Percentiles rank a stretch among this genome's conserved stretches.
Evolutionary conservation across 2,329 filamentous ascomycete genomes (phyloP).

Genomic region (Colletotrichum orbiculare): DNA sequence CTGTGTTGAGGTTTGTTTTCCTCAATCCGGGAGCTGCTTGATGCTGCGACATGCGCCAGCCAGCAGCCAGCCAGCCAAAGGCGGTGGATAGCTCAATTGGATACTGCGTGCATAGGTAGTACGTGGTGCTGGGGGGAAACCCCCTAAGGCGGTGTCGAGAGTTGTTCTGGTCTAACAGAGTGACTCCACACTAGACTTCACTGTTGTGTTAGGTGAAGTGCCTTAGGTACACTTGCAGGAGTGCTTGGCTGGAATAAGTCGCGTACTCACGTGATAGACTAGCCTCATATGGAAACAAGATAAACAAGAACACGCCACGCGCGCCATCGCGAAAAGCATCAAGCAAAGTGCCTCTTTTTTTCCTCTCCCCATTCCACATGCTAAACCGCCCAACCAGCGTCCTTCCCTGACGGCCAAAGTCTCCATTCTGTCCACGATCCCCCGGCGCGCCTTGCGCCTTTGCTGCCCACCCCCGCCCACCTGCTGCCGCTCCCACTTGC

Average conservation of each 20-base stretch:
- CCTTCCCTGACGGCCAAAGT: constrained; percentile 16
- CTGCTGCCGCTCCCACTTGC: constrained; percentile 12
- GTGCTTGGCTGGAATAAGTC: background rate
- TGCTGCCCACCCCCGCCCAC: constrained; percentile 21
- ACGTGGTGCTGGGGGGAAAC: background rate
- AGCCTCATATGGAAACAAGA: constrained; percentile 28
- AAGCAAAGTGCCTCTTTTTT: constrained; percentile 13
- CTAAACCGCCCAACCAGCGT: constrained; percentile 19
- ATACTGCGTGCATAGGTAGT: no score
- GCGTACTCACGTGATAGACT: constrained; percentile 35
- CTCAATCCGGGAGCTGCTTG: constrained; percentile 24
- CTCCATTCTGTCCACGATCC: constrained; percentile 28
- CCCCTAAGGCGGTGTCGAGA: constrained; percentile 4
- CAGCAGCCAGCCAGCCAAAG: background rate
- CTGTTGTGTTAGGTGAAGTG: no score
- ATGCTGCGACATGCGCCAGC: constrained; percentile 18
- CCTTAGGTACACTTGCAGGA: no score
- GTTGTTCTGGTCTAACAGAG: constrained; percentile 21
- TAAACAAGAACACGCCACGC: constrained; percentile 37
- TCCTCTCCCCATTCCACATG: constrained; percentile 20
- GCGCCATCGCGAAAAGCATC: constrained; percentile 35
- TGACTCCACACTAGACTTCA: background rate
- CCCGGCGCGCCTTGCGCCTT: constrained; percentile 21
- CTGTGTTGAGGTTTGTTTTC: constrained; percentile 28
- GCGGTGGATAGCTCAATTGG: no score